phyloP scores from a whole-genome alignment of 2,329 filamentous ascomycete species.

The Xylaria sp. region DNA sequence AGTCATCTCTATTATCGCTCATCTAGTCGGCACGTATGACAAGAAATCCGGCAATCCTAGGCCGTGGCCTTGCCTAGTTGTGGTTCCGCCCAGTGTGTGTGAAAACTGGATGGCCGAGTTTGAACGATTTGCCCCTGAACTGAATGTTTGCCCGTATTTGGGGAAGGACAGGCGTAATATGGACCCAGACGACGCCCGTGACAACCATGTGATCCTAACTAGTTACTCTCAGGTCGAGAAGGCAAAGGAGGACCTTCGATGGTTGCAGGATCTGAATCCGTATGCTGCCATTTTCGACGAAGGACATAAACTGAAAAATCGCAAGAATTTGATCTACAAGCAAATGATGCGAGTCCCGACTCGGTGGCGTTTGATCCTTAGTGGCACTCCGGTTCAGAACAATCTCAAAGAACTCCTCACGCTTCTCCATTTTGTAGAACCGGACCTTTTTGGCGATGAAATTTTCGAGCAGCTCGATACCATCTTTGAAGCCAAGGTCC shows the following conservation, averaged over 20 bases:
- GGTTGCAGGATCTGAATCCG: constrained; percentile 60
- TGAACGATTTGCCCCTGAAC: constrained; percentile 79
- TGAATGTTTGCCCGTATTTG: constrained; percentile 77
- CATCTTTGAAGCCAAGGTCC: constrained; percentile 93
- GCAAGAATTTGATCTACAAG: constrained; percentile 81
- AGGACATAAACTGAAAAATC: constrained; percentile 92
- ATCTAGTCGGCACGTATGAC: constrained; percentile 75
- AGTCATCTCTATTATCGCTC: constrained; percentile 89
- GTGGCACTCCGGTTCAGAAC: constrained; percentile 92
- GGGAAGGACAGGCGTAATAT: constrained; percentile 71
- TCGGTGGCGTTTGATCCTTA: constrained; percentile 85
- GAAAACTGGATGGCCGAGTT: constrained; percentile 98
- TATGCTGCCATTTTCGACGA: constrained; percentile 85
- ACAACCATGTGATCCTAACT: constrained; percentile 71
- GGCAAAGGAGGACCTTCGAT: constrained; percentile 60
- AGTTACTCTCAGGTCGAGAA: constrained; percentile 68
- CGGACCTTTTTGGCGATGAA: constrained; percentile 76
- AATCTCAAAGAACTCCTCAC: constrained; percentile 93
- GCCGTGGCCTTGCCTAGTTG: constrained; percentile 79
- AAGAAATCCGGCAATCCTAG: constrained; percentile 41
- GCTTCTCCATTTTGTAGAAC: constrained; percentile 93
- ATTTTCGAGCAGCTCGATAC: constrained; percentile 82
- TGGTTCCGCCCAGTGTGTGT: constrained; percentile 92
- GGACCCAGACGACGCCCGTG: constrained; percentile 70
- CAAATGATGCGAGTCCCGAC: constrained; percentile 81